phyloP scores from a whole-genome alignment of 371 early-diverging fungal genomes.

The Entomophthora muscae region DNA sequence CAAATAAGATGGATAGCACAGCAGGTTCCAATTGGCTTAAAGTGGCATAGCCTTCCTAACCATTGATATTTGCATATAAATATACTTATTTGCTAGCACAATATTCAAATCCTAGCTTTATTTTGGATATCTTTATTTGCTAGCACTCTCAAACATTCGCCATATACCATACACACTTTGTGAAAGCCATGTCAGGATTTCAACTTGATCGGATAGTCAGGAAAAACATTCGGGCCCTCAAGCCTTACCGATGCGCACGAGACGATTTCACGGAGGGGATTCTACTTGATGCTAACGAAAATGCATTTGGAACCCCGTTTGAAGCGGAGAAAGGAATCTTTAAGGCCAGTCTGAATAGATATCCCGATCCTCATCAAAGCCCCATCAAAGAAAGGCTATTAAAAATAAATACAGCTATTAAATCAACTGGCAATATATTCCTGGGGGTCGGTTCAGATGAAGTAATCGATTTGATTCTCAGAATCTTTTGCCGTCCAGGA shows the following conservation, averaged over 20 bases:
- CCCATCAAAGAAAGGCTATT: constrained; percentile 43
- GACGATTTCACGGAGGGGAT: constrained; percentile 87
- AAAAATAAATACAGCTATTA: constrained; percentile 12
- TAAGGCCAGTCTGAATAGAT: constrained; percentile 56
- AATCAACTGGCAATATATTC: constrained; percentile 34
- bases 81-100: no score
- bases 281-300: constrained; percentile 95
- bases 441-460: constrained; percentile 95
- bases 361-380: constrained; percentile 87
- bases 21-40: no score
- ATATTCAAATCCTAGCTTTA: no score
- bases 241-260: constrained; percentile 92
- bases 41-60: no score
- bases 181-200: constrained; percentile 25
- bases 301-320: constrained; percentile 69
- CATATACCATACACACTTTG: no score
- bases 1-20: no score
- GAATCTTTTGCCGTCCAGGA: constrained; percentile 81
- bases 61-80: no score
- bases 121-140: no score
- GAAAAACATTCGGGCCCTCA: constrained; percentile 79
- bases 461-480: constrained; percentile 76
- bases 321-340: constrained; percentile 12
- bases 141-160: no score
- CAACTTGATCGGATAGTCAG: constrained; percentile 53